A percentile compares a stretch with the other conserved stretches of the same genome.
phyloP scores from a whole-genome alignment of 2,329 filamentous ascomycete species.

The Alternaria sp. region DNA sequence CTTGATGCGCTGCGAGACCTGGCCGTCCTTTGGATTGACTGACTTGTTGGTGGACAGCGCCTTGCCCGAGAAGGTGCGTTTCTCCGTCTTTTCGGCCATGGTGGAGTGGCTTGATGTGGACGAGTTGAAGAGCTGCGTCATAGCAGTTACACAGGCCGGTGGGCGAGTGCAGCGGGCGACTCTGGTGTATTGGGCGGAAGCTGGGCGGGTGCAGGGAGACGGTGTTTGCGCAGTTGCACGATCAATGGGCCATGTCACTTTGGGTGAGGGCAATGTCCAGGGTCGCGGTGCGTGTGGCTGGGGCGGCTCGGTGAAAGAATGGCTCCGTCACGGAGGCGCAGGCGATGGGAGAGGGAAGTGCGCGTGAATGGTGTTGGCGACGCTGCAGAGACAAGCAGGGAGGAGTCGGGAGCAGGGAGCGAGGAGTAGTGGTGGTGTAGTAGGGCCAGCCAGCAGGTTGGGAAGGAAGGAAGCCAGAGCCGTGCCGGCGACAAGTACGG shows the following conservation, averaged over 20 bases:
- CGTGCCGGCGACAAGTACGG: constrained; percentile 18
- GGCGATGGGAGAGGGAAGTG: neutral
- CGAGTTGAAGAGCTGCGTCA: constrained; percentile 54
- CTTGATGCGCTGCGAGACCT: constrained; percentile 69
- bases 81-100: constrained; percentile 55
- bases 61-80: constrained; percentile 57
- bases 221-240: constrained; percentile 27
- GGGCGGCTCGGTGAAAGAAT: constrained; percentile 36
- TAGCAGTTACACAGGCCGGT: constrained; percentile 24
- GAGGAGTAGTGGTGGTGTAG: constrained; percentile 6
- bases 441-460: constrained; percentile 10
- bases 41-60: constrained; percentile 55
- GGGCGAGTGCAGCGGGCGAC: constrained; percentile 3
- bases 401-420: constrained; percentile 6
- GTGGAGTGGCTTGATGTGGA: constrained; percentile 44
- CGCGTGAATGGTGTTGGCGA: neutral
- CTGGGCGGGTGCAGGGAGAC: constrained; percentile 9
- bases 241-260: constrained; percentile 45
- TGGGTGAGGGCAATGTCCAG: constrained; percentile 12
- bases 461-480: constrained; percentile 24
- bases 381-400: constrained; percentile 6
- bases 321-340: constrained; percentile 19
- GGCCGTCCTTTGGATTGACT: constrained; percentile 57
- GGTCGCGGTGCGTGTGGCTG: constrained; percentile 27
- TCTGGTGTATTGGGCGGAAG: neutral